Base-by-base conservation (phyloP, 805 yeast species). In the Lachancea quebecensis region DNA sequence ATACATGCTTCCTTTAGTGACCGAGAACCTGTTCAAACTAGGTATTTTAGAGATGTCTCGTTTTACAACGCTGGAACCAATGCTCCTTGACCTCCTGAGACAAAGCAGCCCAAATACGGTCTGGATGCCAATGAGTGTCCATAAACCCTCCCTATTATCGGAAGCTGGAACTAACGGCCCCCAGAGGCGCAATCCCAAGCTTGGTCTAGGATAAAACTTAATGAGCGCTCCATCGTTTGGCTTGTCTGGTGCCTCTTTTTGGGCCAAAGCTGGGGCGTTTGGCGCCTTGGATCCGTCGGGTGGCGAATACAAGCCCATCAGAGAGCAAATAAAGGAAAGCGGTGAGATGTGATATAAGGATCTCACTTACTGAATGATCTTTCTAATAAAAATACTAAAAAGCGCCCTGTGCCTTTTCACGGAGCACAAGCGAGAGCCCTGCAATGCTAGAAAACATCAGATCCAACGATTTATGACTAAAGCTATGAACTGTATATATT, bases 161-260 rank as follows among this genome's bases (percentile, higher is more conserved):
- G 83, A 73, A 1, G 89, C 85, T 2, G 91, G 91, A 1, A 79
- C 82, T 17, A 83, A 58, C 0, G 88, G 88, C 0, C 89, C 85
- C 81, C 86, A 79, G 30, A 79, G 53, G 50, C 67, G 66, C 42
- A 82, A 67, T 0, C 86, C 87, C 17, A 79, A 58, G 42, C 78
- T 75, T 2, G 89, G 89, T 48, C 75, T 64, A 37, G 70, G 63
- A 42, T 63, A 60, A 37, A 62, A 60, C 29, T 52, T 50, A n/a
- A 44, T 42, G 11, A 46, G 16, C 12, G 33, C 35, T 21, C 52
- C 51, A 12, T 39, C 44, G 27, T 35, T 33, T n/a, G 39, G 39
- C 27, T 51, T 46, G 35, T 51, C 49, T 18, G 50, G 51, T 34
- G 53, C 53, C 21, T 54, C 55, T 30, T 47, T 48, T 34, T 49